Evolutionary conservation across 2,329 filamentous ascomycete genomes (phyloP), one percentile per base, ranked within the genome.

Genomic region (Phialemonium atrogriseum): DNA sequence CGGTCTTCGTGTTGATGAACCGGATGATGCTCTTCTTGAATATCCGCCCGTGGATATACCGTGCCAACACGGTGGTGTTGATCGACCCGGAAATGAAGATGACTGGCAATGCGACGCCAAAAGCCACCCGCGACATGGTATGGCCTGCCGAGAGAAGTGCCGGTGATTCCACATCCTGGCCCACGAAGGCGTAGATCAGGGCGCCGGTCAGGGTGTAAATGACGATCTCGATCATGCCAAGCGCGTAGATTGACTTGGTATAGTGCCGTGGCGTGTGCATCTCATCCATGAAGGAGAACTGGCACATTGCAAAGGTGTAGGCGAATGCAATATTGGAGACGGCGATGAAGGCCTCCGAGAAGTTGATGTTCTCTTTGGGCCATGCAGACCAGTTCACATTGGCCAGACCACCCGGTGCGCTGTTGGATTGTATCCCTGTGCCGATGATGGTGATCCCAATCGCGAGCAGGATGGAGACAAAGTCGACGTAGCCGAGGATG

Each of bases 81-180:
- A 85, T 80, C 12, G 81, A 78, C 30, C 80, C 82, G 0, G 80
- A 80, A 39, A 86, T 77, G 45, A 84, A 68, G 49, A 86, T 85
- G 33, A 80, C 84, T 10, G 80, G 80, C 4, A 81, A 61, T 0
- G 78, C 80, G 39, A 85, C 54, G 17, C 78, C 80, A 46, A 80
- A 86, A 3, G 79, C 78, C 6, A 85, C 56, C 49, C 82, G 82
- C 30, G 72, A 70, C 15, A 84, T 54, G 0, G 67, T 42, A 2
- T 58, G 54, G 2, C 72, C 68, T 8, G 80, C 75, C 0, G 77
- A 80, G 5, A 80, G 70, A 7, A 87, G 66, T 0, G 82, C 80
- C 2, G 82, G 83, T 1, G 75, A 77, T 35, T 66, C 52, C 15
- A 87, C 80, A 0, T 65, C 58, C 2, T 60, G 56, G 16, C 82